These are phyloP conservation scores for Colletotrichum sp. DNA, from an alignment of 2,329 filamentous ascomycete genomes.

Conservation along the genomic window DNA sequence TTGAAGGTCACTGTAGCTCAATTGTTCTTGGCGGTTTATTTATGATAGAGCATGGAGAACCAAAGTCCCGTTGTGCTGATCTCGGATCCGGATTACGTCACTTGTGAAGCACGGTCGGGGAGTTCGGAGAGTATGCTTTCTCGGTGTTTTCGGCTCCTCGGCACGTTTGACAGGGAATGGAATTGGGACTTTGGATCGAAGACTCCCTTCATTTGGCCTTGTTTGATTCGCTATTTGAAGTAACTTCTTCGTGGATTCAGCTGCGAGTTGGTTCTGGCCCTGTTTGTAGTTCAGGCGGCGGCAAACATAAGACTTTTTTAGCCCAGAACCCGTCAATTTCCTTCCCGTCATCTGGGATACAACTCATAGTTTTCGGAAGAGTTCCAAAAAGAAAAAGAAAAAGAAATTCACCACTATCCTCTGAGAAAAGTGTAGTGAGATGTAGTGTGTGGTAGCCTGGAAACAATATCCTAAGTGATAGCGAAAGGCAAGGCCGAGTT, in stretches of 20 bases:
- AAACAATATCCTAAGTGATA: too few species aligned
- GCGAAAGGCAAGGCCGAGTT: too few species aligned
- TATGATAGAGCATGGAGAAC: not conserved
- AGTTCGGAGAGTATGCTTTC: not conserved
- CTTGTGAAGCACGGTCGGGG: not conserved
- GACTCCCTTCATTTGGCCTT: not conserved
- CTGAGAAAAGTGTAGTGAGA: rapidly evolving
- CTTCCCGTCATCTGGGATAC: too few species aligned
- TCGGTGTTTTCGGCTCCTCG: not conserved
- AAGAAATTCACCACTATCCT: too few species aligned
- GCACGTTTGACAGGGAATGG: not conserved
- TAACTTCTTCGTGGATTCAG: too few species aligned
- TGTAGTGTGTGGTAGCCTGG: too few species aligned
- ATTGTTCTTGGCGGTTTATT: not conserved
- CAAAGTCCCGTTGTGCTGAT: not conserved
- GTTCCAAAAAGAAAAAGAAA: too few species aligned
- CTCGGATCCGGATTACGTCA: not conserved
- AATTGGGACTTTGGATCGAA: not conserved
- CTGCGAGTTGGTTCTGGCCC: too few species aligned
- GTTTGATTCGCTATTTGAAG: not conserved
- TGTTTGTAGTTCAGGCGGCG: too few species aligned
- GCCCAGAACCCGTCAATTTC: too few species aligned
- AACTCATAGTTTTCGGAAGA: too few species aligned
- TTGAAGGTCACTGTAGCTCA: not conserved
- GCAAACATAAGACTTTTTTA: too few species aligned